Percentiles rank a stretch among this genome's conserved stretches.
Evolutionary conservation across 768 basidiomycete species (phyloP).

Genomic region (Naematelia aurantialba): DNA sequence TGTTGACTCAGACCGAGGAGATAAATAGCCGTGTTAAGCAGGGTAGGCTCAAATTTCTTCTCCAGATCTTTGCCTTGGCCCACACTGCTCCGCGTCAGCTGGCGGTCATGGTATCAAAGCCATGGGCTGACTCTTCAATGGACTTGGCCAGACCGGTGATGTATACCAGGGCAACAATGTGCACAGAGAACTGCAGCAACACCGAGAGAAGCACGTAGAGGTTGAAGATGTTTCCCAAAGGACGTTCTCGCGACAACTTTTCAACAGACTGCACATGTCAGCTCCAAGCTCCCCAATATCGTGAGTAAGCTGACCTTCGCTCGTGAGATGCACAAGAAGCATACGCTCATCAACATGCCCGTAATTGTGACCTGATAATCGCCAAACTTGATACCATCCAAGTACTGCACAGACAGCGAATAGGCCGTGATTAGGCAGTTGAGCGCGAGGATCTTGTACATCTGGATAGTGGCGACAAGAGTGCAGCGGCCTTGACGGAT

Average conservation of each 20-base stretch:
- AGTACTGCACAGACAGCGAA: slow-evolving; percentile 91
- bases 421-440: slow-evolving; percentile 99
- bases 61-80: slow-evolving; percentile 84
- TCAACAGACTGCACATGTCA: slow-evolving; percentile 73
- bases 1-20: slow-evolving; percentile 92
- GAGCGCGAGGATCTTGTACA: slow-evolving; percentile 98
- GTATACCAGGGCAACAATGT: slow-evolving; percentile 84
- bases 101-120: background rate
- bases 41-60: slow-evolving; percentile 89
- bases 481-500: slow-evolving; percentile 98
- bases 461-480: slow-evolving; percentile 95
- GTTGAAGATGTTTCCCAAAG: slow-evolving; percentile 93
- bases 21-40: slow-evolving; percentile 96
- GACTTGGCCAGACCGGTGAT: slow-evolving; percentile 80
- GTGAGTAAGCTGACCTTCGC: slow-evolving; percentile 67
- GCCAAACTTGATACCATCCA: slow-evolving; percentile 98
- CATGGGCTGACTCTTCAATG: slow-evolving; percentile 60
- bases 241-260: slow-evolving; percentile 86
- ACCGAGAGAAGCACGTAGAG: slow-evolving; percentile 90
- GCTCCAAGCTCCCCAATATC: background rate
- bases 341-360: slow-evolving; percentile 95
- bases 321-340: slow-evolving; percentile 95
- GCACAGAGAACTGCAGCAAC: slow-evolving; percentile 85
- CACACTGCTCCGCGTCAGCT: slow-evolving; percentile 4
- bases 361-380: slow-evolving; percentile 98